phyloP scores from a whole-genome alignment of 441 rosid genomes.

The Metrosideros polymorpha region DNA sequence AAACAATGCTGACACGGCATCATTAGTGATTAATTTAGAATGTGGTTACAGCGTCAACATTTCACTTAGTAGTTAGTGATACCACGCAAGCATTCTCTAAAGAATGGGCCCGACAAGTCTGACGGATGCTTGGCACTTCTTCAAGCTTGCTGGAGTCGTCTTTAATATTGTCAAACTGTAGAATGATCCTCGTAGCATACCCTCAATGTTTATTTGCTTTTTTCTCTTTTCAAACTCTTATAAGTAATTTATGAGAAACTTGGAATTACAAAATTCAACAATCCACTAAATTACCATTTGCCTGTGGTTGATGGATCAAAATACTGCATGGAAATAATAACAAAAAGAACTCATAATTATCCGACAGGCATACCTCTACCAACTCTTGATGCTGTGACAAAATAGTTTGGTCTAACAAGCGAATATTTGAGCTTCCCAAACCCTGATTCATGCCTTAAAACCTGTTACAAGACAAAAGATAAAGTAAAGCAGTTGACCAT shows the following conservation, averaged over 20 bases:
- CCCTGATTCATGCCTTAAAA: conserved; percentile 42
- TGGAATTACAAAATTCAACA: neutral
- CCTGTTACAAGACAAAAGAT: conserved; percentile 22
- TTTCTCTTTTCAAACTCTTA: neutral
- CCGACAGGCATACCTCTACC: conserved; percentile 25
- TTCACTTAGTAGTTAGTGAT: neutral
- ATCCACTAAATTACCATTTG: neutral
- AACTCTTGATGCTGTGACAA: conserved; percentile 24
- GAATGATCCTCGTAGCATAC: neutral
- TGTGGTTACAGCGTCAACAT: neutral
- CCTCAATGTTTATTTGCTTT: neutral
- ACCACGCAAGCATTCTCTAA: neutral
- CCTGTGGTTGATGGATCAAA: neutral
- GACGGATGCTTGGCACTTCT: neutral
- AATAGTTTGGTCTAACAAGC: conserved; percentile 30
- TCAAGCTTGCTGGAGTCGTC: neutral
- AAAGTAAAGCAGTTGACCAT: neutral
- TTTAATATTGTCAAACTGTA: neutral
- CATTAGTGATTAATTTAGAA: neutral
- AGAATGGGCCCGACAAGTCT: neutral
- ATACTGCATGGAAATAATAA: neutral
- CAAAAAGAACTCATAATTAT: neutral
- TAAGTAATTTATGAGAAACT: neutral
- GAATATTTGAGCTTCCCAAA: conserved; percentile 31
- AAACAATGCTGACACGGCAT: neutral